Base-by-base conservation (phyloP, 257 asterid species). In the Solanum pinnatisectum region DNA sequence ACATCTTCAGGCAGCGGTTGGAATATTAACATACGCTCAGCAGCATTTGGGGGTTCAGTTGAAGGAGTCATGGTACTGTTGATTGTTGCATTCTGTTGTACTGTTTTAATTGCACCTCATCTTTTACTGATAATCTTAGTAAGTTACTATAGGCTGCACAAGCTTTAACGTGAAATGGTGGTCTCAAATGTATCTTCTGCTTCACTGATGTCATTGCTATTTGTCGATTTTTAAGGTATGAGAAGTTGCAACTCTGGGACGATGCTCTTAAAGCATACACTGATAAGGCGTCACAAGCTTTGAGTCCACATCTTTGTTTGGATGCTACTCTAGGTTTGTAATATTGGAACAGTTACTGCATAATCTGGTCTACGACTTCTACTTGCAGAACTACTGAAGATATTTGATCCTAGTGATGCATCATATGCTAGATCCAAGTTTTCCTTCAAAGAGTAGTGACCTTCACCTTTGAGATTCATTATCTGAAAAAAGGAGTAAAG, bases 181-280 rank as follows among this genome's bases (percentile, higher is more conserved):
- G 39, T 79, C 84, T 44, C 39, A 79, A 44, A 79, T 79, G 39
- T 44, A 27, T 25, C 39, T 42, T 79, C 63, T 27, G 18, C n/a
- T 42, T 78, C 65, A 40, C 65, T 78, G 52, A 78, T 68, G 18
- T 67, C 40, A 46, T 83, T 74, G 46, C 2, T 36, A 46, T 35
- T 32, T 79, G 10, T 79, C 10, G 1, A 40, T 15, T 25, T 88
- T 27, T 84, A 83, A 97, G 99, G 99, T 96, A 97, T 88, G 99
- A 96, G 90, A 97, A 95, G 90, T 95, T 97, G 92, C 99, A 97
- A 88, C 93, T 96, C 40, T 97, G 99, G 99, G 98, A 95, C 85
- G 99, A 94, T 92, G 99, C 99, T 90, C 95, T 97, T 87, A 96
- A 95, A 94, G 99, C 99, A 84, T 97, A 96, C 94, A 97, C 97